Evolutionary conservation across 1,284 basidiomycete genomes (phyloP).

Genomic region (Moesziomyces globuligerus): DNA sequence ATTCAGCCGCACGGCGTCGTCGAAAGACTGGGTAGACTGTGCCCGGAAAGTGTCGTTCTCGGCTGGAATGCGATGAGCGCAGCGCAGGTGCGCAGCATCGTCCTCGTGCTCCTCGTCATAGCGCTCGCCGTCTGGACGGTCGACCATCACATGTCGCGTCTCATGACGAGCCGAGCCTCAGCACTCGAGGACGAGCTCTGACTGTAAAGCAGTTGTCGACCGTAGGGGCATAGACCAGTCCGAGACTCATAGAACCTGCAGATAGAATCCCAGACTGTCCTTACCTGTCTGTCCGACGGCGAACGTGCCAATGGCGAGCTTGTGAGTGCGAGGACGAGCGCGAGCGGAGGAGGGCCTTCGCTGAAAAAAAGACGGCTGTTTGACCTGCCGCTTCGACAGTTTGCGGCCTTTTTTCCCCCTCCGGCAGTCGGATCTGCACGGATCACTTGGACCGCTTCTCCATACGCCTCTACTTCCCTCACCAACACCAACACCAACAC

Average conservation of each 20-base stretch:
- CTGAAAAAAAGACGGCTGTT: no score
- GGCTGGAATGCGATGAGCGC: slow-evolving; percentile 18
- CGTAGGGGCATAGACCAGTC: background rate
- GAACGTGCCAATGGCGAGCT: no score
- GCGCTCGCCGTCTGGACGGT: slow-evolving; percentile 18
- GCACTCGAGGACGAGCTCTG: slow-evolving; percentile 2
- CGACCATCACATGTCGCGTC: slow-evolving; percentile 18
- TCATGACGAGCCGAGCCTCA: slow-evolving; percentile 5
- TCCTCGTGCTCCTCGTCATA: slow-evolving; percentile 12
- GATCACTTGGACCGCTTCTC: slow-evolving; percentile 7
- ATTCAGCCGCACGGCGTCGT: slow-evolving; percentile 7
- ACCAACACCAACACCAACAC: background rate
- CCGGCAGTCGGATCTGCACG: slow-evolving; percentile 9
- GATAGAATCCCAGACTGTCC: background rate
- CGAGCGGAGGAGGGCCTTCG: no score
- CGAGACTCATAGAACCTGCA: background rate
- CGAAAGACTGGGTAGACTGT: slow-evolving; percentile 5
- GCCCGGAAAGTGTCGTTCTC: slow-evolving; percentile 18
- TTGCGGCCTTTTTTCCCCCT: background rate
- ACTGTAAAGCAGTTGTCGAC: background rate
- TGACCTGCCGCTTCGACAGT: background rate
- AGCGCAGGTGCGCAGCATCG: slow-evolving; percentile 19
- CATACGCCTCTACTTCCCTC: background rate
- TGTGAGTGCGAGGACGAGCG: no score
- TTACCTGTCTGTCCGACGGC: no score